These are phyloP conservation scores for Jackrogersella minutella DNA, from an alignment of 495 filamentous ascomycete species.

Conservation along the genomic window DNA sequence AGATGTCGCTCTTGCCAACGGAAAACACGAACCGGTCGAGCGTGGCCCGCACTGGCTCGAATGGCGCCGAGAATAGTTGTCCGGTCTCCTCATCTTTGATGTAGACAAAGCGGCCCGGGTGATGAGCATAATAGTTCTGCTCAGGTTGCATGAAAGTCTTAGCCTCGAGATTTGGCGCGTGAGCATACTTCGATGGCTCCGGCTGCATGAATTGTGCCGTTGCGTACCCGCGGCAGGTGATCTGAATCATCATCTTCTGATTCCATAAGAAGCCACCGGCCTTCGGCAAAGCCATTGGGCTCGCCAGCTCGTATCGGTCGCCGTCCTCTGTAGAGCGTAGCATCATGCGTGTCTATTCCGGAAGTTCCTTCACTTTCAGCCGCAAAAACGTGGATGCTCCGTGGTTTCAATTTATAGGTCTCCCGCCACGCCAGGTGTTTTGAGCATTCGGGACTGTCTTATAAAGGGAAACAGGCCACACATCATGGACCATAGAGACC, in stretches of 20 bases:
- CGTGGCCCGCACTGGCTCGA: constrained; percentile 61
- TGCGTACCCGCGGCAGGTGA: constrained; percentile 64
- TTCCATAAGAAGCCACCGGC: constrained; percentile 67
- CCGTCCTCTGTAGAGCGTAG: constrained; percentile 59
- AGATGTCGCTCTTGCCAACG: constrained; percentile 61
- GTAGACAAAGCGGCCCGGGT: constrained; percentile 66
- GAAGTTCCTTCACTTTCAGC: constrained; percentile 20
- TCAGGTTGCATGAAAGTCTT: constrained; percentile 69
- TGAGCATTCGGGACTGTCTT: constrained; percentile 21
- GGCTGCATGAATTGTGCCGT: constrained; percentile 68
- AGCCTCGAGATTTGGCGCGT: constrained; percentile 64
- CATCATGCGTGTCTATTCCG: constrained; percentile 35
- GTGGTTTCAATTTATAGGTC: constrained; percentile 19
- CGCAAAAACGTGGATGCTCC: constrained; percentile 13
- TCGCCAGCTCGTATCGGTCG: constrained; percentile 62
- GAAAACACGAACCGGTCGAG: constrained; percentile 62
- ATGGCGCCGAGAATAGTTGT: constrained; percentile 63
- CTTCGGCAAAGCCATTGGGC: constrained; percentile 64
- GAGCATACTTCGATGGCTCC: constrained; percentile 64
- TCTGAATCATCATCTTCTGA: constrained; percentile 67
- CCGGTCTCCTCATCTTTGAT: constrained; percentile 64
- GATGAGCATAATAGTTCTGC: constrained; percentile 66
- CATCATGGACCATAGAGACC: constrained; percentile 27
- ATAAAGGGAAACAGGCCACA: constrained; percentile 26
- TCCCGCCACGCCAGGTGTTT: constrained; percentile 17